Evolutionary conservation across 2,329 filamentous ascomycete species (phyloP), one percentile per base, ranked within the genome.

Genomic region (Neoarthrinium moseri): DNA sequence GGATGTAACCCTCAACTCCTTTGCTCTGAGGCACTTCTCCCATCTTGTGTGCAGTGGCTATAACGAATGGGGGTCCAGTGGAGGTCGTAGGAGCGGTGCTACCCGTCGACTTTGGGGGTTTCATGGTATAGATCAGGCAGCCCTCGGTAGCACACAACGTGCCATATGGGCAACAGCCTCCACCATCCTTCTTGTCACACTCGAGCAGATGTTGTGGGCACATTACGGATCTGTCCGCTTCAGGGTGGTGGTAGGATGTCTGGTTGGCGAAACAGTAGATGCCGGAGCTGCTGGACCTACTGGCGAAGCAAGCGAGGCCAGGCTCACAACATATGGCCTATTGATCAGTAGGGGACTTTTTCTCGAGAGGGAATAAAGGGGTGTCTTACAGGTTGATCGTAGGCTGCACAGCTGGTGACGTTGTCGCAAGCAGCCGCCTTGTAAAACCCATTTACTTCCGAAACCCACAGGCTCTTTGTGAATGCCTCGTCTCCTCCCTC

Each of bases 291-390:
- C 55, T 55, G 47, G 53, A 51, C 7, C 22, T 21, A 43, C 47
- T 55, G 7, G 37, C 2, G 42, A 51, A 49, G 48, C 55, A 58
- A 29, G 34, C 29, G 26, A 49, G 51, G 26, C 48, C 50, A 10
- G 21, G 22, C n/a, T 52, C 45, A 36, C 56, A 58, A 47, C 55
- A 57, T 8, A 58, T 52, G 5, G 50, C 49, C 56, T 58, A n/a
- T n/a, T n/a, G n/a, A n/a, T n/a, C n/a, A n/a, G n/a, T n/a, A n/a
- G n/a, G n/a, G n/a, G n/a, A n/a, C n/a, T n/a, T n/a, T n/a, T n/a
- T n/a, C n/a, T n/a, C n/a, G n/a, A n/a, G n/a, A n/a, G n/a, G n/a
- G 24, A 15, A 18, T 15, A 29, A 7, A 12, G 17, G 23, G 15
- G 15, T 29, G 7, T 45, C 53, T 26, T 22, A 56, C 53, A 12